phyloP scores from a whole-genome alignment of 306 rosid genomes.

The Notholithocarpus densiflorus region DNA sequence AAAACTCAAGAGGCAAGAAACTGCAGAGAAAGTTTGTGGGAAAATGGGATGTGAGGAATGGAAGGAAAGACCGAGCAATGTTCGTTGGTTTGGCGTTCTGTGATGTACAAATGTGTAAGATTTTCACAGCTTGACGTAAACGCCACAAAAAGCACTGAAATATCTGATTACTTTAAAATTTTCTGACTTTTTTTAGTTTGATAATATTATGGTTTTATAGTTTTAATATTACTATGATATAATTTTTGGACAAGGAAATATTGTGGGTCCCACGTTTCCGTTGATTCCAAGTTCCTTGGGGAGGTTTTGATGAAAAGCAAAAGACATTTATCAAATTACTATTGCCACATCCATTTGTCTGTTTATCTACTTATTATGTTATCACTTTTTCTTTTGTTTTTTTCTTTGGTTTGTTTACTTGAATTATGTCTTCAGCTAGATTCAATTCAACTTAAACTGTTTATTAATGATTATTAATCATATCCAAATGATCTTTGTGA shows the following conservation, averaged over 20 bases:
- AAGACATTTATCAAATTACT: background rate
- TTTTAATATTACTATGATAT: too few species aligned
- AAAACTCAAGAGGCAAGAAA: slow-evolving; percentile 17
- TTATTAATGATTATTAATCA: too few species aligned
- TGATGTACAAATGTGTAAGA: slow-evolving; percentile 8
- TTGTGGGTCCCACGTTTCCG: slow-evolving; percentile 22
- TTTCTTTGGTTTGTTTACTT: too few species aligned
- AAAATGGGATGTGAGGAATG: slow-evolving; percentile 24
- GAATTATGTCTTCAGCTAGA: too few species aligned
- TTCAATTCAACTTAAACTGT: too few species aligned
- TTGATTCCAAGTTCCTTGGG: slow-evolving; percentile 34
- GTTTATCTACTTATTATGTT: too few species aligned
- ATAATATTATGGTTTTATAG: too few species aligned
- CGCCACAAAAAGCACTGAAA: slow-evolving; percentile 45
- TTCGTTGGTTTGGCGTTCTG: slow-evolving; percentile 26
- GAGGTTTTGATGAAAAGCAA: background rate
- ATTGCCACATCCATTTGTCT: background rate
- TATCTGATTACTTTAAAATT: slow-evolving; percentile 6
- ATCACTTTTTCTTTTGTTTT: too few species aligned
- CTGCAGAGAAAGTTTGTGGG: background rate
- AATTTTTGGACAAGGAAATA: background rate
- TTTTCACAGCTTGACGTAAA: slow-evolving; percentile 55
- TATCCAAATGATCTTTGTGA: too few species aligned
- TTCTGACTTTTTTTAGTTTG: background rate
- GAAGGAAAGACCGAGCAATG: slow-evolving; percentile 20